Base-by-base conservation (phyloP, 2,329 filamentous ascomycete genomes). In the Cytospora paraplurivora region DNA sequence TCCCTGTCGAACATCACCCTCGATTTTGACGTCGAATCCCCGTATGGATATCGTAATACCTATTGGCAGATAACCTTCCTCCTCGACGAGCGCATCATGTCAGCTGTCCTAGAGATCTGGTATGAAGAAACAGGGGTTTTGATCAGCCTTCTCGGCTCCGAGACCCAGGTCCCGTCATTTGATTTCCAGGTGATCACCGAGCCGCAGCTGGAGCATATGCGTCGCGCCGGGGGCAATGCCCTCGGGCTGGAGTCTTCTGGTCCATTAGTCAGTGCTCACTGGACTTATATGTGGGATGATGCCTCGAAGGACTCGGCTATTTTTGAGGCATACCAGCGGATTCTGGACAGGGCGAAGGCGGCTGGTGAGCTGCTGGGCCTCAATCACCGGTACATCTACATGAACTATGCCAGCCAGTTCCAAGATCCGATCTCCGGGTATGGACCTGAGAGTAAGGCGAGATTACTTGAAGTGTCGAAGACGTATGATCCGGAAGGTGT, bases 101-200 rank as follows among this genome's bases (percentile, higher is more conserved):
- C 62, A 0, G 63, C 72, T 10, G 65, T 65, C 7, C 56, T 56
- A 0, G 56, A 68, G 21, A 52, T 66, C 15, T 68, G 58, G 62
- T 67, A 21, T 17, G 64, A 68, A 15, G 58, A 56, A 13, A 32
- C 54, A 6, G 21, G 38, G 1, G 44, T 57, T 7, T 33, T 66
- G 11, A 7, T 44, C 41, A 44, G 17, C 2, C n/a, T 44, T 44
- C 13, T 44, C 7, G 41, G 41, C 41, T 66, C 68, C 2, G 64
- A 68, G n/a, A 62, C 70, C 15, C 59, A 67, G 0, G 44, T 72
- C 2, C 74, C 76, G 6, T 68, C 66, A 60, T 71, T 69, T 38
- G 69, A 69, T 59, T 71, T 77, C 53, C 79, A 83, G 64, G 77
- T 76, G 17, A 75, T 81, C 60, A 76, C 78, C 0, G 73, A 71